Conservation (phyloP, 1,139 yeast species). For the Yamadazyma buinensis region DNA sequence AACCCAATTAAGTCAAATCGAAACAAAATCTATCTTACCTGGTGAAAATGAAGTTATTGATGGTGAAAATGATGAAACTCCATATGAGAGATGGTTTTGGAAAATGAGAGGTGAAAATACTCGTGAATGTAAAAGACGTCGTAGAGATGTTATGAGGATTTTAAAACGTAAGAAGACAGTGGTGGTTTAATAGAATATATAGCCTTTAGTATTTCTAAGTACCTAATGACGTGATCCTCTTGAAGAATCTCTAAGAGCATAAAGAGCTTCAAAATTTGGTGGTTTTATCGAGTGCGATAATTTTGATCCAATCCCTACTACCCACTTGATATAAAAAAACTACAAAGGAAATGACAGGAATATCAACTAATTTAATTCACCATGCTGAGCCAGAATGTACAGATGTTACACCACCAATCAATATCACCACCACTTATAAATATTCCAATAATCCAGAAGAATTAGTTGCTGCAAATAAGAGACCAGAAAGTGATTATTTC, state of each 20-base stretch:
- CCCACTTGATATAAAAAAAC: too few relatives aligned
- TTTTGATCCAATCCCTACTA: too few relatives aligned
- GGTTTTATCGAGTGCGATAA: too few relatives aligned
- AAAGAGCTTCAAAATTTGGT: too few relatives aligned
- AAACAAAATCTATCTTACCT: constrained; percentile 30
- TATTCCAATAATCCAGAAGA: constrained; percentile 58
- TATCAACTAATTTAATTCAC: constrained; percentile 39
- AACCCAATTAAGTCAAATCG: constrained; percentile 66
- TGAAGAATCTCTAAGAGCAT: too few relatives aligned
- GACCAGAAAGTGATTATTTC: constrained; percentile 13
- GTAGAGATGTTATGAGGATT: constrained; percentile 68
- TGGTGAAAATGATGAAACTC: constrained; percentile 38
- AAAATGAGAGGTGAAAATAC: constrained; percentile 77
- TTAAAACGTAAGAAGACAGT: constrained; percentile 38
- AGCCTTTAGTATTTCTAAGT: too few relatives aligned
- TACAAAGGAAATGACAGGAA: constrained; percentile 13
- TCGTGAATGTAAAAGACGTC: constrained; percentile 68
- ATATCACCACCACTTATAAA: constrained; percentile 72
- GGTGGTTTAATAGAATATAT: too few relatives aligned
- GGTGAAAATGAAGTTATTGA: constrained; percentile 29
- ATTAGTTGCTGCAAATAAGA: constrained; percentile 41
- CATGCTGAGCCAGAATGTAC: constrained; percentile 51
- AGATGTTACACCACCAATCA: constrained; percentile 79
- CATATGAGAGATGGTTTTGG: constrained; percentile 81
- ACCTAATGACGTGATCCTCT: too few relatives aligned